These are phyloP conservation scores for Melastoma candidum DNA, from an alignment of 441 rosid species.

Conservation along the genomic window DNA sequence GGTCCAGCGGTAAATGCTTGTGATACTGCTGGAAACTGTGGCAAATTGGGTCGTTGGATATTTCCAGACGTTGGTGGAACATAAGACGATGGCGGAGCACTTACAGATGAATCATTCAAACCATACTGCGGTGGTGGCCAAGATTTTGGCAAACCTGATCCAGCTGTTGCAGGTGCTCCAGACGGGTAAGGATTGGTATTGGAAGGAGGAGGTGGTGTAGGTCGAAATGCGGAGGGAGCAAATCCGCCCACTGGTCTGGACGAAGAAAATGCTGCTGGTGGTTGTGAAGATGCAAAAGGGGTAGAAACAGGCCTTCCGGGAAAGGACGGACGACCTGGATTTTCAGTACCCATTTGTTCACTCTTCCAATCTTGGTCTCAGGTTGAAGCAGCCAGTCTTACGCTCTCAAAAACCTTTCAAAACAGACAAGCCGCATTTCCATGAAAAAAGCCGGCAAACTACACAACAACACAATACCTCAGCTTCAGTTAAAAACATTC, in stretches of 20 bases:
- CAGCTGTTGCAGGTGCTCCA: constrained; percentile 26
- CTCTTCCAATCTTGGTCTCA: no score
- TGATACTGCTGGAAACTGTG: constrained; percentile 36
- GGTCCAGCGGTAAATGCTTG: constrained; percentile 53
- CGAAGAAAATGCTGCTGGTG: constrained; percentile 38
- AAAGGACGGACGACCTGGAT: constrained; percentile 54
- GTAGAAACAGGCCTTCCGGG: constrained; percentile 45
- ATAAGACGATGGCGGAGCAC: constrained; percentile 30
- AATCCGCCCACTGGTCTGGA: constrained; percentile 44
- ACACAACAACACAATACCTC: no score
- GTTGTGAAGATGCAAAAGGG: constrained; percentile 62
- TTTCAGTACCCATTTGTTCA: constrained; percentile 54
- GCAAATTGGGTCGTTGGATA: constrained; percentile 40
- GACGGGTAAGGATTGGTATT: constrained; percentile 30
- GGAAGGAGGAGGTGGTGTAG: constrained; percentile 37
- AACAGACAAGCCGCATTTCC: no score
- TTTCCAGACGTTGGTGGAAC: constrained; percentile 34
- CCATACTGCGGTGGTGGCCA: constrained; percentile 34
- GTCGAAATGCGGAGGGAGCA: constrained; percentile 41
- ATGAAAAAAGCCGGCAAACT: no score
- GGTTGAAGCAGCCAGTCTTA: no score
- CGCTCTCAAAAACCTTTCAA: no score
- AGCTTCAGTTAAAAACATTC: no score
- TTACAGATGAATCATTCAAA: constrained; percentile 32
- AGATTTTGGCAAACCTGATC: constrained; percentile 30